These are phyloP conservation scores for Echinochloa phyllopogon DNA, from an alignment of 176 grass and related monocot genomes.

Conservation along the genomic window DNA sequence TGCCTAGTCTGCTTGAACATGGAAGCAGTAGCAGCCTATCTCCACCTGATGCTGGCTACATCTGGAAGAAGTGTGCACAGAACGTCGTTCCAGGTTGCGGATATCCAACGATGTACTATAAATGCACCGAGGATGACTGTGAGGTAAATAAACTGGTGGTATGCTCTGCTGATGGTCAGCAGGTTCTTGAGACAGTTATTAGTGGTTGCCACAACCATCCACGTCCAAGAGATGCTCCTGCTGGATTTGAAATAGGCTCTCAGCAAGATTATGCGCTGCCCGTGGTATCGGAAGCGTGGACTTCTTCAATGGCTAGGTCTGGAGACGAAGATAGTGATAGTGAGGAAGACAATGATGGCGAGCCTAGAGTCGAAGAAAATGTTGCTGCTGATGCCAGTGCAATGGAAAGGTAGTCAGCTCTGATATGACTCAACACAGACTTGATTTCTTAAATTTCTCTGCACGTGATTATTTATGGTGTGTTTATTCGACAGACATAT, in stretches of 20 bases:
- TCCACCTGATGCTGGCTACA: slow-evolving; percentile 36
- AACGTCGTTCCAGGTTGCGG: slow-evolving; percentile 31
- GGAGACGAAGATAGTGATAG: slow-evolving; percentile 14
- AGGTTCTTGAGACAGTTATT: slow-evolving; percentile 39
- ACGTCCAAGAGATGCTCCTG: neutral
- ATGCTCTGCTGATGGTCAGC: slow-evolving; percentile 38
- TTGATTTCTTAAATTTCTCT: neutral
- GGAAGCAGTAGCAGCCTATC: neutral
- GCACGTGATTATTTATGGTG: neutral
- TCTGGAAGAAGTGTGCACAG: slow-evolving; percentile 38
- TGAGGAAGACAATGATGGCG: slow-evolving; percentile 2
- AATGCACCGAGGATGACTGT: slow-evolving; percentile 32
- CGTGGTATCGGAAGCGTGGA: neutral
- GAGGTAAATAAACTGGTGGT: slow-evolving; percentile 36
- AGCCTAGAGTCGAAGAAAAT: neutral
- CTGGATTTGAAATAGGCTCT: too few relatives aligned
- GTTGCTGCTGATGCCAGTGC: neutral
- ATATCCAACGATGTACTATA: slow-evolving; percentile 36
- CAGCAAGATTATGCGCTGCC: too few relatives aligned
- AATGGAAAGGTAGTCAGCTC: slow-evolving; percentile 38
- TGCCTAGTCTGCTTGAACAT: neutral
- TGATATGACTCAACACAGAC: neutral
- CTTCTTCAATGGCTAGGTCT: neutral
- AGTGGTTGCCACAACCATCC: slow-evolving; percentile 47
- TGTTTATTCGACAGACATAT: neutral